Evolutionary conservation across 768 basidiomycete species (phyloP), one percentile per base, ranked within the genome.

Genomic region (Cytidiella melzeri): DNA sequence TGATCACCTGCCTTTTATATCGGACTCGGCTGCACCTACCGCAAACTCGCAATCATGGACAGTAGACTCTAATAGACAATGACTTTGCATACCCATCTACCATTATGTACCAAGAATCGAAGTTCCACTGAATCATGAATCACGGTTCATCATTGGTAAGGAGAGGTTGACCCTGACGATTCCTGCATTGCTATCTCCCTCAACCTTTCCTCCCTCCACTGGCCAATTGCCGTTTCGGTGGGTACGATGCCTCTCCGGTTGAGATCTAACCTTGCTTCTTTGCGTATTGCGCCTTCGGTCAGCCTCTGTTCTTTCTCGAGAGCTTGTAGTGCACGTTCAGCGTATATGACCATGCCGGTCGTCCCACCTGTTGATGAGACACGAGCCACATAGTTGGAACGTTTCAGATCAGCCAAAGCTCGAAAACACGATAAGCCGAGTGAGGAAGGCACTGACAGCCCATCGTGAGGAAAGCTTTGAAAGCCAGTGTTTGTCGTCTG

Each of bases 141-240:
- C 5, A n/a, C 15, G 23, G 10, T 25, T 27, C 24, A 27, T 47
- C 30, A n/a, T 28, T 43, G n/a, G 5, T 27, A 7, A 7, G 30
- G 21, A 23, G 34, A 41, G 15, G 34, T 34, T 37, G 49, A 23
- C 26, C 43, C 26, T 21, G 30, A 27, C 5, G 15, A 9, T 11
- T 45, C 44, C 11, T 27, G 11, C 11, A 15, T 23, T 4, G 51
- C 51, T 4, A 42, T 43, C 42, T 41, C 43, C 24, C 34, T 25
- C 20, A 50, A 11, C 0, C 48, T 67, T 55, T 73, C 69, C 48
- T 70, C 76, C 61, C 77, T 84, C 91, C 91, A 94, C 62, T 80
- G 81, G 26, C 80, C 73, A 26, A 93, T 92, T 54, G 87, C 89
- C 7, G 85, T 80, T 65, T 94, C 91, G 5, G 90, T 92, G 2